A percentile compares a stretch with the other conserved stretches of the same genome.
Conservation (phyloP, 139 green algal species). For the Diplosphaera chodatii region DNA sequence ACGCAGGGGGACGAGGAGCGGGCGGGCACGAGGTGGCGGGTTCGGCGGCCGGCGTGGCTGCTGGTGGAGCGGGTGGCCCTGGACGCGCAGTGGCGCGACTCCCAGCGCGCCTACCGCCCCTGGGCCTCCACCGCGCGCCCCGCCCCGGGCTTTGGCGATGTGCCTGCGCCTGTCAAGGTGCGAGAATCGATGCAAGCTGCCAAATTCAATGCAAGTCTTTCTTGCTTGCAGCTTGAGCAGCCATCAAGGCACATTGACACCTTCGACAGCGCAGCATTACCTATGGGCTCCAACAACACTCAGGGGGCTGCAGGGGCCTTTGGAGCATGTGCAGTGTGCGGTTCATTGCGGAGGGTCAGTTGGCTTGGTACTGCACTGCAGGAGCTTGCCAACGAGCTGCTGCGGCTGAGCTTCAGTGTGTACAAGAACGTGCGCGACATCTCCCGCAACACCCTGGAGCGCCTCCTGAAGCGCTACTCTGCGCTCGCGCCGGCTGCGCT, state of each 20-base stretch:
- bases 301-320: too few relatives aligned
- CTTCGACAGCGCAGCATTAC: too few relatives aligned
- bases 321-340: too few relatives aligned
- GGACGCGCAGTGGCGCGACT: slow-evolving; percentile 37
- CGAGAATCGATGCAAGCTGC: too few relatives aligned
- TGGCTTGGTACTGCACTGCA: background rate
- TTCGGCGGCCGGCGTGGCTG: slow-evolving; percentile 43
- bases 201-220: too few relatives aligned
- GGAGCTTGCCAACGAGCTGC: slow-evolving; percentile 4
- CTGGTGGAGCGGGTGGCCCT: slow-evolving; percentile 37
- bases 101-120: slow-evolving; percentile 32
- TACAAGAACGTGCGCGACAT: slow-evolving; percentile 23
- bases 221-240: too few relatives aligned
- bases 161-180: slow-evolving; percentile 39
- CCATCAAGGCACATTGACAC: too few relatives aligned
- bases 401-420: slow-evolving; percentile 28
- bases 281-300: too few relatives aligned
- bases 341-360: too few relatives aligned
- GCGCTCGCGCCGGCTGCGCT: slow-evolving; percentile 27
- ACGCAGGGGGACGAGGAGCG: background rate
- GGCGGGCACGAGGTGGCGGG: slow-evolving; percentile 17
- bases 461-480: slow-evolving; percentile 53
- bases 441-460: slow-evolving; percentile 25
- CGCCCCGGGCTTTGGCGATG: background rate
- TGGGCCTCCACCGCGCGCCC: slow-evolving; percentile 22